Percentiles rank a stretch among this genome's conserved stretches.
phyloP scores from a whole-genome alignment of 345 rosid species.

The Hibiscus tridactylites region DNA sequence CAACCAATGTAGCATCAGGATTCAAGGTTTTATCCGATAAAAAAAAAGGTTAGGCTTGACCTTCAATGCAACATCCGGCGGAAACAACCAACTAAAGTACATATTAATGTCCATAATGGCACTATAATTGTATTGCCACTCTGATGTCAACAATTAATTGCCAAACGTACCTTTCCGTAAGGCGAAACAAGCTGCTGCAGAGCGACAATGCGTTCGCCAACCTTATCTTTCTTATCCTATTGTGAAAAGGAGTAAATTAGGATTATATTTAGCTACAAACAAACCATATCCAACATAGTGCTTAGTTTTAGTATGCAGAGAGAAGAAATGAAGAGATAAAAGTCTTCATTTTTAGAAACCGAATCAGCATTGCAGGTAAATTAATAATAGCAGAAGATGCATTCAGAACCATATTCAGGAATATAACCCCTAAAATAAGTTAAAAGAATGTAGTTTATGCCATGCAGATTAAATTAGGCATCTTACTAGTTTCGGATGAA shows the following conservation, averaged over 20 bases:
- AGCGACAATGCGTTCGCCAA: slow-evolving; percentile 76
- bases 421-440: not conserved
- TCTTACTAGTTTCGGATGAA: not conserved
- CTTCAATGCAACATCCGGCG: not conserved
- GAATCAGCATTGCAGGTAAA: not conserved
- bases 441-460: not conserved
- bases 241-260: slow-evolving; percentile 18
- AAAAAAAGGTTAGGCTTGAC: not conserved
- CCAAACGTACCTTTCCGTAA: slow-evolving; percentile 68
- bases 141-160: not conserved
- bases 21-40: not conserved
- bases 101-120: not conserved
- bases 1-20: no score
- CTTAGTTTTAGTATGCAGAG: not conserved
- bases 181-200: slow-evolving; percentile 97
- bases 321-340: no score
- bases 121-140: not conserved
- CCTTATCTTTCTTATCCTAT: slow-evolving; percentile 82
- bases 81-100: not conserved
- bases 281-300: not conserved
- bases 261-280: not conserved
- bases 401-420: not conserved
- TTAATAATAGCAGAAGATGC: not conserved
- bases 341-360: not conserved
- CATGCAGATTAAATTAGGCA: not conserved